Evolutionary conservation across 2,329 filamentous ascomycete species (phyloP), one percentile per base, ranked within the genome.

Genomic region (Lecanicillium sp.): DNA sequence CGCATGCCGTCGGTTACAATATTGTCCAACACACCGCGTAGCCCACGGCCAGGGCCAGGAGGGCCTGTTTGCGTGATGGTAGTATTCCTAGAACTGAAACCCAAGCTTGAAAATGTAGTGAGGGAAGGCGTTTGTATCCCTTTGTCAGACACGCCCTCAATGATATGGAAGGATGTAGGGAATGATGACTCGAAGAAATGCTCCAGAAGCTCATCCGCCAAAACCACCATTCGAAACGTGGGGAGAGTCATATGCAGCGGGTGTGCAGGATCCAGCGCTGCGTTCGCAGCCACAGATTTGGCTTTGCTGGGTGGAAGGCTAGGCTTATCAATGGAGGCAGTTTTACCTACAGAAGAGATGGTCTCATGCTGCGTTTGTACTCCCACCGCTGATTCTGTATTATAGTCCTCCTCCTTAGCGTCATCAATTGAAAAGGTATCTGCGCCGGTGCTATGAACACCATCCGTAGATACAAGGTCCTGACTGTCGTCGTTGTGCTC

Each of bases 121-220:
- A 96, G 78, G 38, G 84, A 82, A 0, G 84, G 81, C 44, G 5
- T 57, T 46, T 4, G 58, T 39, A 33, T 41, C 58, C 6, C 11
- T 11, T 25, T 6, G 22, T 25, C 22, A 8, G 59, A 56, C 3
- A 77, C 53, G 19, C 72, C 73, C 11, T 94, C 84, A 17, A 86
- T 81, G 33, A 96, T 80, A 53, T 86, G 87, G 74, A 98, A 94
- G 2, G 88, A 95, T 37, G 85, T 80, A 0, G 90, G 87, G 64
- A 97, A 96, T 29, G 88, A 94, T 1, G 87, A 86, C 64, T 98
- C 92, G 58, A 98, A 98, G 64, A 98, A 98, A 50, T 94, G 86
- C 54, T 98, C 90, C 5, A 98, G 77, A 1, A 94, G 74, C 59
- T 98, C 92, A 55, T 98, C 92, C 31, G 92, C 92, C 7, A 98